phyloP scores from a whole-genome alignment of 2,329 filamentous ascomycete species.

The Pezicula radicicola region DNA sequence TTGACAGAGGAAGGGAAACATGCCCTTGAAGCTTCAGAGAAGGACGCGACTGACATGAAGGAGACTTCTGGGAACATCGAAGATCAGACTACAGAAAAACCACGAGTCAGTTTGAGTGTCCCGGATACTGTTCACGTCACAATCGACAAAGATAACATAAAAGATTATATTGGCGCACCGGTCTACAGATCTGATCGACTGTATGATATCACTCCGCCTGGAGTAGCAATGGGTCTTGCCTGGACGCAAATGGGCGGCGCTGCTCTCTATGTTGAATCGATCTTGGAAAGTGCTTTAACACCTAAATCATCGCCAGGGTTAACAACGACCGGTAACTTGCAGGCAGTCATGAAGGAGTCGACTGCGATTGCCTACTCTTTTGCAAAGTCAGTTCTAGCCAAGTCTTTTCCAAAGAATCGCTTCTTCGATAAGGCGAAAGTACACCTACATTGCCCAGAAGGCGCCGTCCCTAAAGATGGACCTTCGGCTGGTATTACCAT shows the following conservation, averaged over 20 bases:
- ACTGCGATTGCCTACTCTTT: conserved; percentile 95
- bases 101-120: conserved; percentile 75
- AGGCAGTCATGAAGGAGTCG: conserved; percentile 97
- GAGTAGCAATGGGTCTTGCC: conserved; percentile 95
- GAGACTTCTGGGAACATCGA: conserved; percentile 54
- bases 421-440: conserved; percentile 97
- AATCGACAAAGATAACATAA: conserved; percentile 86
- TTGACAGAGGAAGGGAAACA: conserved; percentile 83
- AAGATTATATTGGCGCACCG: conserved; percentile 94
- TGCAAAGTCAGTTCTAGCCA: conserved; percentile 83
- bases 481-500: conserved; percentile 95
- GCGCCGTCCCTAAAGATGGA: conserved; percentile 92
- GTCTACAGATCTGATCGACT: conserved; percentile 94
- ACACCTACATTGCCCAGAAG: conserved; percentile 95
- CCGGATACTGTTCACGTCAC: conserved; percentile 83
- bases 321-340: conserved; percentile 91
- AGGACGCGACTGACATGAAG: conserved; percentile 60
- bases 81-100: conserved; percentile 59
- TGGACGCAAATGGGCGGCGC: conserved; percentile 98
- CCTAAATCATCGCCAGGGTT: conserved; percentile 73
- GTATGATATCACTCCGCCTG: conserved; percentile 89
- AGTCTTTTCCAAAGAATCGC: conserved; percentile 81
- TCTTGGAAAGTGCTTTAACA: conserved; percentile 79
- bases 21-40: conserved; percentile 67
- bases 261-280: conserved; percentile 95